Base-by-base conservation (phyloP, 2,329 filamentous ascomycete genomes). In the Aspergillus floridensis region DNA sequence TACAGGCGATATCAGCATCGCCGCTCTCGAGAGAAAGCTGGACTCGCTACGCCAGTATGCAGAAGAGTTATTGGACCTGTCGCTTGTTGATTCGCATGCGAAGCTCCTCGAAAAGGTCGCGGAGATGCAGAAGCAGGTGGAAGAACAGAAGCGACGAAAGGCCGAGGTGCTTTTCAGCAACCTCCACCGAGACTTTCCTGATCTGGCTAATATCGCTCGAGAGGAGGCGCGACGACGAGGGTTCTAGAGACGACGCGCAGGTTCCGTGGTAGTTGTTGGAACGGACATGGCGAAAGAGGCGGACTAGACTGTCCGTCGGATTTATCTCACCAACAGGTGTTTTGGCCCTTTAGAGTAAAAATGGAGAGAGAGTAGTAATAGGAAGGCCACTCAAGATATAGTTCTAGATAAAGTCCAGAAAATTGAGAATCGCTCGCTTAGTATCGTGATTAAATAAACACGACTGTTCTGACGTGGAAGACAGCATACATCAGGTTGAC, bases 61-160 rank as follows among this genome's bases (percentile, higher is more conserved):
- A 16, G 53, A 64, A 16, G 68, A 66, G 11, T 60, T 71, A 11
- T 59, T 70, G 5, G 63, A 69, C 29, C 64, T 70, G 26, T 68
- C 64, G 14, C 49, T 70, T 24, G 60, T 66, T 19, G 66, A 70
- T 1, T 70, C 68, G 3, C 67, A 70, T 44, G 63, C 62, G 8
- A 62, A 64, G 29, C 50, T 70, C 12, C 54, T 65, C 11, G 63
- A 70, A 12, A 63, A 66, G 19, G 66, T 68, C 41, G 49, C 47
- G 14, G 56, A 61, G 31, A 26, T 68, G 21, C 65, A 71, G 49
- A 46, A 11, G 24, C 60, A 65, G 41, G 53, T 65, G 53, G 64
- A 65, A 48, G 55, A 51, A 49, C 48, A 41, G 14, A 65, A 55
- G 48, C 57, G 61, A 58, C 56, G 50, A 47, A 66, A 67, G 51